These are phyloP conservation scores for Ophiocordyceps camponoti-saundersi DNA, from an alignment of 2,329 filamentous ascomycete genomes.

Conservation along the genomic window DNA sequence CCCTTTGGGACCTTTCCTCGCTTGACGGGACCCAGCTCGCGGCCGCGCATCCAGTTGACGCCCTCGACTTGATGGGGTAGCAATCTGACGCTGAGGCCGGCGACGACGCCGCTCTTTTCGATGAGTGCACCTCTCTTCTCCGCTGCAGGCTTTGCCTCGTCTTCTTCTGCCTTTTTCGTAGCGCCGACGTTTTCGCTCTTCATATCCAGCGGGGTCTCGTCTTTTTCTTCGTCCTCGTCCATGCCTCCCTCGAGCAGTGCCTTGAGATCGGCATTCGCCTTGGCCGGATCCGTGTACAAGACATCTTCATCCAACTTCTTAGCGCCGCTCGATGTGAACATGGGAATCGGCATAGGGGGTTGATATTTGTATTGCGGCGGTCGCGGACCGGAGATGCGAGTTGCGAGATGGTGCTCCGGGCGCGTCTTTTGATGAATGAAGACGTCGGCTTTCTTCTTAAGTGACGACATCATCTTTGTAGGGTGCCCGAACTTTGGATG, in stretches of 20 bases:
- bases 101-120: slow-evolving; percentile 36
- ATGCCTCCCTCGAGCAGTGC: slow-evolving; percentile 67
- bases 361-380: slow-evolving; percentile 29
- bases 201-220: slow-evolving; percentile 8
- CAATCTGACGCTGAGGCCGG: slow-evolving; percentile 73
- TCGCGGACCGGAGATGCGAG: slow-evolving; percentile 28
- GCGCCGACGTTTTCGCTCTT: not conserved
- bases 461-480: slow-evolving; percentile 27
- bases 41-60: slow-evolving; percentile 86
- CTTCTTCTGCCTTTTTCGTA: not conserved
- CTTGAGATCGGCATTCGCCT: slow-evolving; percentile 63
- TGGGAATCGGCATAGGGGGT: slow-evolving; percentile 25
- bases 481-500: slow-evolving; percentile 19
- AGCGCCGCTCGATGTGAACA: slow-evolving; percentile 26
- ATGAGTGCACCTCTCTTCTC: slow-evolving; percentile 3
- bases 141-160: slow-evolving; percentile 8
- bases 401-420: slow-evolving; percentile 39
- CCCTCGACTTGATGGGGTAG: slow-evolving; percentile 90
- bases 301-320: slow-evolving; percentile 21
- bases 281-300: slow-evolving; percentile 52
- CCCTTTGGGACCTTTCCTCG: slow-evolving; percentile 72
- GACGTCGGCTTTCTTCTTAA: slow-evolving; percentile 37
- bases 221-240: slow-evolving; percentile 51
- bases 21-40: slow-evolving; percentile 75
- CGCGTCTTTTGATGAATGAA: slow-evolving; percentile 37